These are phyloP conservation scores for Phtheirospermum japonicum DNA, from an alignment of 257 asterid species.

Conservation along the genomic window DNA sequence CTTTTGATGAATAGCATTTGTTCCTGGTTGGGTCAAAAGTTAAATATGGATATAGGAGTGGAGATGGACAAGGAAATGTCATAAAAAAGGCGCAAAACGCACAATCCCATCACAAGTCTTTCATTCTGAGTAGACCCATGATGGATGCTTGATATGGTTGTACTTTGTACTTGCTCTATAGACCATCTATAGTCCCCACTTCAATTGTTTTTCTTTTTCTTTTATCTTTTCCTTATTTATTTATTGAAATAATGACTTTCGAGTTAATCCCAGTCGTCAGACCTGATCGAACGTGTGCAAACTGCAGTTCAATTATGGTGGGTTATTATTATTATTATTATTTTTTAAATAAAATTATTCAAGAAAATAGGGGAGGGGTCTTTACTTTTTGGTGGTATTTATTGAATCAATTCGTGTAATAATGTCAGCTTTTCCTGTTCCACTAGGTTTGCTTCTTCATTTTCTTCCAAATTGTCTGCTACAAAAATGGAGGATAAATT, in stretches of 20 bases:
- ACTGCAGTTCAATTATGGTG: slow-evolving; percentile 39
- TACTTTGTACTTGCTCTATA: not conserved
- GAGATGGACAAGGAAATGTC: slow-evolving; percentile 47
- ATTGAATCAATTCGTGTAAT: slow-evolving; percentile 28
- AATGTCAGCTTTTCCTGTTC: slow-evolving; percentile 46
- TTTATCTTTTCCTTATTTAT: not conserved
- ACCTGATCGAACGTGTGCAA: slow-evolving; percentile 39
- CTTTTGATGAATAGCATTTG: not conserved
- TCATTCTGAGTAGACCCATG: slow-evolving; percentile 38
- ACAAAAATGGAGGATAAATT: slow-evolving; percentile 40
- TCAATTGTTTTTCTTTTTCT: no score
- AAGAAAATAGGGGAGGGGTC: not conserved
- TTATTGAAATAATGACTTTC: not conserved
- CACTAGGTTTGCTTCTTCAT: slow-evolving; percentile 41
- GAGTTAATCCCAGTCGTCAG: not conserved
- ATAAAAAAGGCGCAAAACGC: slow-evolving; percentile 47
- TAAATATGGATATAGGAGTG: slow-evolving; percentile 20
- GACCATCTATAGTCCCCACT: slow-evolving; percentile 1
- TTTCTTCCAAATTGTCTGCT: slow-evolving; percentile 49
- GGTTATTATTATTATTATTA: not conserved
- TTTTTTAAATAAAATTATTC: not conserved
- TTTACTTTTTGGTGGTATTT: slow-evolving; percentile 26
- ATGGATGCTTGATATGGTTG: slow-evolving; percentile 38
- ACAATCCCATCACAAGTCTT: slow-evolving; percentile 52
- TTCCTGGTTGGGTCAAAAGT: slow-evolving; percentile 33